Percentiles rank a stretch among this genome's conserved stretches.
Conservation (phyloP, 331 rosid species). For the Ulmus americana region DNA sequence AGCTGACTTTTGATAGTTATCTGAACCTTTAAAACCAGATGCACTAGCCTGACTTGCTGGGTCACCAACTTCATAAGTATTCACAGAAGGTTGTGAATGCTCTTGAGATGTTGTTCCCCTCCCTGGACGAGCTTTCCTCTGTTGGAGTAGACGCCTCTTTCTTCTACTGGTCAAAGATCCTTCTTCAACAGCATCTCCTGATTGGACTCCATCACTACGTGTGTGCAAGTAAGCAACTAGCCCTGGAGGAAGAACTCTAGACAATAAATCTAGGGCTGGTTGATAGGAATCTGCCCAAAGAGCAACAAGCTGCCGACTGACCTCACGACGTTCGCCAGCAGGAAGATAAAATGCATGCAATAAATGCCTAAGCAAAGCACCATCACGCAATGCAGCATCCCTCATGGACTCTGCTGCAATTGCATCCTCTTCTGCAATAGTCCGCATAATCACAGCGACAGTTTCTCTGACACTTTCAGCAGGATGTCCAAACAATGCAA, state of each 20-base stretch:
- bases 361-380: slow-evolving; percentile 91
- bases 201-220: slow-evolving; percentile 60
- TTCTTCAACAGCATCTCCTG: slow-evolving; percentile 62
- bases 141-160: slow-evolving; percentile 76
- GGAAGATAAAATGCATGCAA: slow-evolving; percentile 87
- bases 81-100: slow-evolving; percentile 51
- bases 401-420: slow-evolving; percentile 99
- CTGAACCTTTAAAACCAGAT: slow-evolving; percentile 38
- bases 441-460: slow-evolving; percentile 93
- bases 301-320: slow-evolving; percentile 95
- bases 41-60: slow-evolving; percentile 44
- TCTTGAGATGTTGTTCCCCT: slow-evolving; percentile 71
- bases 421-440: slow-evolving; percentile 99
- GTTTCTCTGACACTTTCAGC: slow-evolving; percentile 98
- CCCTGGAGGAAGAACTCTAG: slow-evolving; percentile 96
- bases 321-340: slow-evolving; percentile 86
- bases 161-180: slow-evolving; percentile 66
- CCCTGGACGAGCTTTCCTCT: slow-evolving; percentile 74
- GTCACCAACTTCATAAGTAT: slow-evolving; percentile 62
- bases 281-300: slow-evolving; percentile 99
- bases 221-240: slow-evolving; percentile 98
- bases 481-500: slow-evolving; percentile 97
- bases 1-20: slow-evolving; percentile 39
- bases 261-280: slow-evolving; percentile 81
- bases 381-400: slow-evolving; percentile 97